Conservation (phyloP, 768 basidiomycete species). For the Boletus patriciae region DNA sequence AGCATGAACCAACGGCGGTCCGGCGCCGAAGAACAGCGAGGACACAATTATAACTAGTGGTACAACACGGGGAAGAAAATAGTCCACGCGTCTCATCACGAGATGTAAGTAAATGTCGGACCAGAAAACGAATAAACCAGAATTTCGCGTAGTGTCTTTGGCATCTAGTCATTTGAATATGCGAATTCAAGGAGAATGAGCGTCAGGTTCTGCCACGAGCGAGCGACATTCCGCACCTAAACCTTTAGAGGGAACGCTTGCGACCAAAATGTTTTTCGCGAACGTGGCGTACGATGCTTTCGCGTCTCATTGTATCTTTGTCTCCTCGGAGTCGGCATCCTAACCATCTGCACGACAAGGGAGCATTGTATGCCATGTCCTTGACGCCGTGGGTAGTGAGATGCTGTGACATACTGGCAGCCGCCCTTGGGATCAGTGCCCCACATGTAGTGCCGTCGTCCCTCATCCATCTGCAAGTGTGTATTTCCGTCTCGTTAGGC, state of each 20-base stretch:
- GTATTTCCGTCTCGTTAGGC: background rate
- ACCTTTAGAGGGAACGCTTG: slow-evolving; percentile 1
- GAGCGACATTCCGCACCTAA: background rate
- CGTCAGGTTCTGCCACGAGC: background rate
- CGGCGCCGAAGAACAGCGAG: background rate
- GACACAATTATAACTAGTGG: background rate
- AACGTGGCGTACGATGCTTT: slow-evolving; percentile 18
- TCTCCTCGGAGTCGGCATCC: slow-evolving; percentile 4
- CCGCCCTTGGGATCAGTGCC: background rate
- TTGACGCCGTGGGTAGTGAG: slow-evolving; percentile 8
- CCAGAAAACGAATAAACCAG: background rate
- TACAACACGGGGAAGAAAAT: background rate
- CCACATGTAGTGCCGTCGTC: slow-evolving; percentile 4
- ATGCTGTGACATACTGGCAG: slow-evolving; percentile 1
- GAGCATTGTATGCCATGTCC: fast-evolving
- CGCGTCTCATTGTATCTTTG: slow-evolving; percentile 3
- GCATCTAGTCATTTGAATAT: background rate
- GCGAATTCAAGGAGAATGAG: background rate
- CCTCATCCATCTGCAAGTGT: slow-evolving; percentile 8
- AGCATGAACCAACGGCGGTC: background rate
- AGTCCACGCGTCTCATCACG: background rate
- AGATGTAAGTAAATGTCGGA: background rate
- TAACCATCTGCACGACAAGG: slow-evolving; percentile 3
- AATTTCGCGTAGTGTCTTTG: background rate
- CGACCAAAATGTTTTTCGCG: slow-evolving; percentile 13